A percentile compares a stretch with the other conserved stretches of the same genome.
Evolutionary conservation across 225 moss, liverwort and hornwort genomes (phyloP).

Genomic region (Antitrichia curtipendula): DNA sequence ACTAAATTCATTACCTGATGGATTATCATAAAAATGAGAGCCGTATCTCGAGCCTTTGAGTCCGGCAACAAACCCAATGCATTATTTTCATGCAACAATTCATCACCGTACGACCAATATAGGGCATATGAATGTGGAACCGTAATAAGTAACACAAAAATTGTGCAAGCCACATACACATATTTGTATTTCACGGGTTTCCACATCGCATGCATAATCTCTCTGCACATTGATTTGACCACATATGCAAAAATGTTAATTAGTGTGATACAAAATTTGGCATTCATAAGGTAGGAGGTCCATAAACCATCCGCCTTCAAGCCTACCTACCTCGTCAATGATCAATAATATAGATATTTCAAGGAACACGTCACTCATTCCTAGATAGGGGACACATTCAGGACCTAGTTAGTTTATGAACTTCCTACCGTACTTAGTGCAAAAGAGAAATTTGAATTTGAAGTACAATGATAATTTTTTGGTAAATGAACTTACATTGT

Average conservation of each 20-base stretch:
- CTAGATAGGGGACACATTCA: neutral
- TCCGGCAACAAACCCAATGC: conserved; percentile 31
- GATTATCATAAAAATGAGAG: conserved; percentile 47
- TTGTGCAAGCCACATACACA: conserved; percentile 17
- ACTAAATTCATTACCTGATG: conserved; percentile 14
- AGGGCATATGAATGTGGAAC: conserved; percentile 35
- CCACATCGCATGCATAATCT: conserved; percentile 61
- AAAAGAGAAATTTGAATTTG: neutral
- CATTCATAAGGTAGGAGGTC: neutral
- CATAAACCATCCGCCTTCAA: neutral
- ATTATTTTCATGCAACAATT: conserved; percentile 8
- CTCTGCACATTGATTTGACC: conserved; percentile 6
- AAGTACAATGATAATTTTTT: neutral
- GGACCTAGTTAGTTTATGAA: accelerated
- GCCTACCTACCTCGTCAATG: neutral
- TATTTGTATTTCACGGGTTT: conserved; percentile 35
- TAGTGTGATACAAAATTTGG: neutral
- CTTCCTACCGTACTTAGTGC: too few species aligned
- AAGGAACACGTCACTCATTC: neutral
- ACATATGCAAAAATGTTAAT: neutral
- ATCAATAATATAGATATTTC: neutral
- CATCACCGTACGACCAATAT: conserved; percentile 32
- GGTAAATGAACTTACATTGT: conserved; percentile 15
- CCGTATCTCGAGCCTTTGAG: conserved; percentile 13
- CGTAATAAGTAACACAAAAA: conserved; percentile 24